Conservation (phyloP, 164 flowering plant species). For the Magnolia kwangsiensis region DNA sequence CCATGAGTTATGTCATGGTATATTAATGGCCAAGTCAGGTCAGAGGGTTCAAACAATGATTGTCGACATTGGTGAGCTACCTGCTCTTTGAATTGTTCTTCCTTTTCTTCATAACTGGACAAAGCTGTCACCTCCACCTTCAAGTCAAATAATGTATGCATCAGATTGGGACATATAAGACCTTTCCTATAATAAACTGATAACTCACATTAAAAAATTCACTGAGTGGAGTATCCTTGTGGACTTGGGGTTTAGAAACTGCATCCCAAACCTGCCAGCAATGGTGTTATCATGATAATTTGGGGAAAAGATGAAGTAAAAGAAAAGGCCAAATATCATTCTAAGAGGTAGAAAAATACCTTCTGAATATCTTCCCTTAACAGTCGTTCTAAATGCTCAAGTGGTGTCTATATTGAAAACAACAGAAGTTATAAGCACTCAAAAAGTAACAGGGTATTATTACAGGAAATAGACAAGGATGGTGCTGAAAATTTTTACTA, state of each 20-base stretch:
- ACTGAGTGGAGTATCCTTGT: slow-evolving; percentile 52
- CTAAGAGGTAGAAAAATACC: slow-evolving; percentile 22
- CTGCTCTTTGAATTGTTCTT: slow-evolving; percentile 60
- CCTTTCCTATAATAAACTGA: not conserved
- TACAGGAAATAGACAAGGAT: not conserved
- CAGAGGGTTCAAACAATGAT: not conserved
- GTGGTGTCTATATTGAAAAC: slow-evolving; percentile 44
- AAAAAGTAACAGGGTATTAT: not conserved
- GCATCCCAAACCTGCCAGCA: slow-evolving; percentile 57
- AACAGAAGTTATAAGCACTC: slow-evolving; percentile 4
- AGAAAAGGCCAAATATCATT: not conserved
- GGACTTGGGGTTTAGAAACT: slow-evolving; percentile 52
- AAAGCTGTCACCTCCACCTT: slow-evolving; percentile 60
- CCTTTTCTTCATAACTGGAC: slow-evolving; percentile 64
- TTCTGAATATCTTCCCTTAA: slow-evolving; percentile 64
- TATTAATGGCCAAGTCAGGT: not conserved
- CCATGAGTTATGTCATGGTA: not conserved
- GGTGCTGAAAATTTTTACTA: not conserved
- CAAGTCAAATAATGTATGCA: not conserved
- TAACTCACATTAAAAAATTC: slow-evolving; percentile 55
- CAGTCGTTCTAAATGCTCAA: slow-evolving; percentile 47
- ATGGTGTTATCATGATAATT: not conserved
- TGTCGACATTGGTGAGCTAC: slow-evolving; percentile 19
- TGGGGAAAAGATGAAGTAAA: not conserved
- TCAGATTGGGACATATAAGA: not conserved